phyloP scores from a whole-genome alignment of 257 asterid genomes.

The Solanum okadae region DNA sequence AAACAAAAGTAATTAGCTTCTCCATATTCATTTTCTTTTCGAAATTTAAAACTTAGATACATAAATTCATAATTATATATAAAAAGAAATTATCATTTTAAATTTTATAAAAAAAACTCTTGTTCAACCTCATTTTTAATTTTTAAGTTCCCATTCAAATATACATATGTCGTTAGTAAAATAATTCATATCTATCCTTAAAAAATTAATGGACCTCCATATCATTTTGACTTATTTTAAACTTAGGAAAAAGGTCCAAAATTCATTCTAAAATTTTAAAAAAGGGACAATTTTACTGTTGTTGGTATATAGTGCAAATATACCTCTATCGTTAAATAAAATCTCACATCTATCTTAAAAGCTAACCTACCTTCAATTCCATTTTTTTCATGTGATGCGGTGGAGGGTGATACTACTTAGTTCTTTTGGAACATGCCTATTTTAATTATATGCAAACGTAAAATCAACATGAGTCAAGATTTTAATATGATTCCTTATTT shows the following conservation, averaged over 20 bases:
- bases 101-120: too few species aligned
- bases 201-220: too few species aligned
- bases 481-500: background rate
- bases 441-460: background rate
- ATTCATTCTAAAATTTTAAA: background rate
- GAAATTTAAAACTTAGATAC: too few species aligned
- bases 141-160: background rate
- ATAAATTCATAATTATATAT: too few species aligned
- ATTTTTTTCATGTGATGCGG: too few species aligned
- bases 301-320: background rate
- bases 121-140: too few species aligned
- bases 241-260: background rate
- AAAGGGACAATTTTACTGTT: background rate
- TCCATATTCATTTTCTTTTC: too few species aligned
- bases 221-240: background rate
- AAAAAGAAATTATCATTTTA: too few species aligned
- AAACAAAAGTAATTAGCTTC: too few species aligned
- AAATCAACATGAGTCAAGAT: background rate
- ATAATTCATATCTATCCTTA: background rate
- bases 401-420: too few species aligned
- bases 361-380: too few species aligned
- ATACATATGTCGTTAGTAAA: background rate
- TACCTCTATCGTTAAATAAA: too few species aligned
- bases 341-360: background rate
- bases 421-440: background rate